Base-by-base conservation (phyloP, 495 filamentous ascomycete genomes). In the Poronia punctata region DNA sequence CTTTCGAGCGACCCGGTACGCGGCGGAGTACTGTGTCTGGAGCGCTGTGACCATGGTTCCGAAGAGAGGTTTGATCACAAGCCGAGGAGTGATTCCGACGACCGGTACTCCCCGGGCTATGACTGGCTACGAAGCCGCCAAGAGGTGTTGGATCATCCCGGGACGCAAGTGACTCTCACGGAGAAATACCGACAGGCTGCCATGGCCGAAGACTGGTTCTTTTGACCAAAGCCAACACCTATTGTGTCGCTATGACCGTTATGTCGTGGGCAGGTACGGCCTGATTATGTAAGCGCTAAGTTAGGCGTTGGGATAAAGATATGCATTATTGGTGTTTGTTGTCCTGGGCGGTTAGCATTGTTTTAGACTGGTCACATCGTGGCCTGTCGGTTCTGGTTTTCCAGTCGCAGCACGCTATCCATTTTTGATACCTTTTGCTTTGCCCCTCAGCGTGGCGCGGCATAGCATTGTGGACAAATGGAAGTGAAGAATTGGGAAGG, bases 11-110 rank as follows among this genome's bases (percentile, higher is more conserved):
- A 97, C 54, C 65, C 64, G 17, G 71, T 70, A 18, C 80, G 86
- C 52, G 89, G 89, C 34, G 89, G 89, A 4, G 66, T 96, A 25
- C 72, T 95, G 70, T 74, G 84, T 48, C 79, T 84, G 43, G 81
- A 86, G 53, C 69, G 86, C 12, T 74, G 68, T 38, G 63, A 60
- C 19, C 25, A 56, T 5, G 61, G 49, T 39, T 61, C 24, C 50
- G 76, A 64, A 70, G 66, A 61, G 52, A 66, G 11, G 40, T 58
- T 51, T 46, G 46, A 40, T 35, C 57, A 57, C 44, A 50, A 17
- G 6, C 32, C 19, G 3, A 43, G 29, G 38, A 40, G 37, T 11
- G 16, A 29, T 17, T 15, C 35, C 7, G 28, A 26, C 2, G 16
- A 36, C 17, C 36, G 50, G 43, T 42, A 48, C 46, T 31, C 24